Evolutionary conservation across 495 filamentous ascomycete genomes (phyloP).

Genomic region (Elasticomyces elasticus): DNA sequence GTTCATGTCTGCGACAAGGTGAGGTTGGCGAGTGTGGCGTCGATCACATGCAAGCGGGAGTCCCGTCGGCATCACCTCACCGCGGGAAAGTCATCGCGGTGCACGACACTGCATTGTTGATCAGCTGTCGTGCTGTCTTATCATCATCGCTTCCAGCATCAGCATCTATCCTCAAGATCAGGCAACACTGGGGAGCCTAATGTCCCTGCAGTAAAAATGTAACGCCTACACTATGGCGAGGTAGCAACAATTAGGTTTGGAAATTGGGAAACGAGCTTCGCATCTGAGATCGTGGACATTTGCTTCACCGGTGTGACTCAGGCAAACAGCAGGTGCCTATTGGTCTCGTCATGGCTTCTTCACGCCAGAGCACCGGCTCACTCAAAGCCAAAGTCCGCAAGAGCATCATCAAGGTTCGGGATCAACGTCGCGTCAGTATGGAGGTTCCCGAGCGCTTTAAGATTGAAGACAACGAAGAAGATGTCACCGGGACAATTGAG

Average conservation of each 20-base stretch:
- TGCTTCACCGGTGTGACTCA: not conserved
- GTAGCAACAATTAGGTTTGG: not conserved
- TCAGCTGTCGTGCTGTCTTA: no score
- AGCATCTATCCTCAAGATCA: not conserved
- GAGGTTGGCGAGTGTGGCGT: no score
- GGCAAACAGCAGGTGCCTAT: not conserved
- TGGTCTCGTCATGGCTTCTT: not conserved
- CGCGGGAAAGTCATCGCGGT: no score
- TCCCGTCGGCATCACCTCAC: no score
- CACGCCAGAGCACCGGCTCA: conserved; percentile 3
- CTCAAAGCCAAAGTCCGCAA: not conserved
- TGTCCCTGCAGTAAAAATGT: not conserved
- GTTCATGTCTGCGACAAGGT: no score
- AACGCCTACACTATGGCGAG: not conserved
- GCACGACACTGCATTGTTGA: no score
- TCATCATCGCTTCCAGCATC: not conserved
- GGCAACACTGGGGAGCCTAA: not conserved
- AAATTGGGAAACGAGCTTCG: not conserved
- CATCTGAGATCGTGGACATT: not conserved
- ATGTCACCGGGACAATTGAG: conserved; percentile 54
- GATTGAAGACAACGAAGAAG: conserved; percentile 55
- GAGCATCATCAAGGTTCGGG: not conserved
- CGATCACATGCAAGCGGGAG: no score
- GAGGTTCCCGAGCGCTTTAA: conserved; percentile 67
- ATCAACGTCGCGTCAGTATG: conserved; percentile 31